phyloP scores from a whole-genome alignment of 228 moss, liverwort and hornwort species.

The Sphagnum magellanicum region DNA sequence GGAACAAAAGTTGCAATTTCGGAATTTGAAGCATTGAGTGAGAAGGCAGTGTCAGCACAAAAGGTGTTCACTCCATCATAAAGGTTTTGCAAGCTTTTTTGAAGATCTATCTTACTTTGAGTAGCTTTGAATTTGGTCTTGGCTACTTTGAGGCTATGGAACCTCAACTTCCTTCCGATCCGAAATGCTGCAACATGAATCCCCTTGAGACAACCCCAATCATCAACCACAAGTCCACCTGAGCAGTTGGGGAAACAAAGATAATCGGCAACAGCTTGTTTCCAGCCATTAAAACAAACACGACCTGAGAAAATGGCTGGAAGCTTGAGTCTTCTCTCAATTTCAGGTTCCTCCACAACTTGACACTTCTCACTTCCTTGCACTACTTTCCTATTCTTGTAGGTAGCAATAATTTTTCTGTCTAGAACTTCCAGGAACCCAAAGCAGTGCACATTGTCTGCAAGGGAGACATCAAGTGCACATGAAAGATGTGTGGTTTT shows the following conservation, averaged over 20 bases:
- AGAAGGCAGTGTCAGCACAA: constrained; percentile 6
- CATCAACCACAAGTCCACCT: constrained; percentile 14
- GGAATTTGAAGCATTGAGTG: constrained; percentile 12
- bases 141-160: constrained; percentile 8
- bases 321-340: constrained; percentile 12
- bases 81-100: constrained; percentile 14
- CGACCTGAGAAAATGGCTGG: constrained; percentile 10
- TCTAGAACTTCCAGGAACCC: constrained; percentile 16
- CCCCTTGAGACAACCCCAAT: constrained; percentile 11
- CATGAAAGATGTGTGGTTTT: constrained; percentile 4
- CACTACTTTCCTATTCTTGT: constrained; percentile 5
- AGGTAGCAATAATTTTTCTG: constrained; percentile 8
- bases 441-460: constrained; percentile 14
- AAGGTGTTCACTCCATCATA: constrained; percentile 11
- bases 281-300: constrained; percentile 19
- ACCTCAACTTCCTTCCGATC: constrained; percentile 3
- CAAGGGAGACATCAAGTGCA: constrained; percentile 16
- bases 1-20: constrained; percentile 14
- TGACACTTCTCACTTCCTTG: not conserved
- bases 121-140: constrained; percentile 2
- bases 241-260: constrained; percentile 19
- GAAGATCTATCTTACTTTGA: constrained; percentile 4
- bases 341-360: constrained; percentile 6
- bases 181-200: constrained; percentile 16
- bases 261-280: constrained; percentile 18